Evolutionary conservation across 2,329 filamentous ascomycete genomes (phyloP).

Genomic region (Fusarium euwallaceae): DNA sequence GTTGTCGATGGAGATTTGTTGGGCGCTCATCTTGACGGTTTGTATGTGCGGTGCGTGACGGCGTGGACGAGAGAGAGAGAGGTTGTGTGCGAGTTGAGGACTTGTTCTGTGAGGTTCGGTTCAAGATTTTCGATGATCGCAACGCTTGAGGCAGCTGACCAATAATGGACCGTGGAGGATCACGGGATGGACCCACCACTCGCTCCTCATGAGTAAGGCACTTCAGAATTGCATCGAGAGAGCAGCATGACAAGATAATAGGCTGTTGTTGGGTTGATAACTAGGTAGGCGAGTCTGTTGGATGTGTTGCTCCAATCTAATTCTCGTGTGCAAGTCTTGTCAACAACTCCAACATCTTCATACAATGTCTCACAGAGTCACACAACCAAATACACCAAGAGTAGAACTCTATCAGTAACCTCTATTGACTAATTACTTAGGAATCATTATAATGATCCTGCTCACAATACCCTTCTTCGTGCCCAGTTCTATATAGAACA

Average conservation of each 20-base stretch:
- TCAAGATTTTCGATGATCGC: conserved; percentile 43
- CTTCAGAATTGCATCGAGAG: not conserved
- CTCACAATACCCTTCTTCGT: conserved; percentile 10
- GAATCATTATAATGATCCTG: conserved; percentile 19
- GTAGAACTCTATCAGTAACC: conserved; percentile 7
- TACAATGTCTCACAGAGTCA: not conserved
- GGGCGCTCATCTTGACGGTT: conserved; percentile 51
- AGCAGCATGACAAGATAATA: not conserved
- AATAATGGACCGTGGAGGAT: conserved; percentile 24
- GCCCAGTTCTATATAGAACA: conserved; percentile 26
- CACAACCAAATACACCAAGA: conserved; percentile 3
- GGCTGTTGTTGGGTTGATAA: not conserved
- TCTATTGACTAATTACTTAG: conserved; percentile 23
- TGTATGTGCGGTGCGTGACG: not conserved
- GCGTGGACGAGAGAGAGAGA: not conserved
- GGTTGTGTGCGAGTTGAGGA: conserved; percentile 17
- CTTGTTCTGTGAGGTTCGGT: conserved; percentile 7
- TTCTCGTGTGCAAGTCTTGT: not conserved
- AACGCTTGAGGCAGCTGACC: conserved; percentile 17
- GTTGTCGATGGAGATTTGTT: conserved; percentile 58
- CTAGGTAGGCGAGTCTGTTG: not conserved
- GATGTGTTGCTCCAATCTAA: not conserved
- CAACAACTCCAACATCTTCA: not conserved
- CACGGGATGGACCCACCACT: conserved; percentile 16
- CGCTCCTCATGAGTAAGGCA: not conserved